These are phyloP conservation scores for Collybia nuda DNA, from an alignment of 768 basidiomycete species.

Conservation along the genomic window DNA sequence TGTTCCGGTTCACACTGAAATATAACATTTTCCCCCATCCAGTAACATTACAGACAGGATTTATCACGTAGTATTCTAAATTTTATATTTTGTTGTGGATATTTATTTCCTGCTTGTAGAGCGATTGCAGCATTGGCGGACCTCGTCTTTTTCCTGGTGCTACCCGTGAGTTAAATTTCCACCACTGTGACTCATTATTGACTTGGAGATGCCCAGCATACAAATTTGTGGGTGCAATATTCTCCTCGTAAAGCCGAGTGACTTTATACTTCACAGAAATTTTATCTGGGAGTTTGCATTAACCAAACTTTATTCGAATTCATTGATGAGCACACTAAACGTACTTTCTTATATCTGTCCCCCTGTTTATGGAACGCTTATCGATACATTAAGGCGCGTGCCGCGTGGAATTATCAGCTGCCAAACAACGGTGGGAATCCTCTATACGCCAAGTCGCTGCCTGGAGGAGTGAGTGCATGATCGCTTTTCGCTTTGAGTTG, in stretches of 20 bases:
- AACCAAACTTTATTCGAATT: conserved; percentile 28
- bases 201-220: conserved; percentile 13
- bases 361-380: too few relatives aligned
- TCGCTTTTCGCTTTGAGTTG: too few relatives aligned
- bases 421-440: too few relatives aligned
- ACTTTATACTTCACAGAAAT: conserved; percentile 14
- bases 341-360: too few relatives aligned
- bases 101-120: background rate
- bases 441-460: too few relatives aligned
- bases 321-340: too few relatives aligned
- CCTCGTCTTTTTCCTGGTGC: conserved; percentile 40
- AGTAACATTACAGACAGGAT: conserved; percentile 39
- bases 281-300: conserved; percentile 26
- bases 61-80: conserved; percentile 33
- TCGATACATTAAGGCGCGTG: too few relatives aligned
- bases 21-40: conserved; percentile 13
- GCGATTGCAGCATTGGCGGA: conserved; percentile 39
- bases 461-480: too few relatives aligned
- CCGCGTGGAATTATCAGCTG: too few relatives aligned
- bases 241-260: background rate
- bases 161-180: conserved; percentile 27
- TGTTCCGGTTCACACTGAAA: background rate
- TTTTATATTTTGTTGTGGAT: too few relatives aligned
- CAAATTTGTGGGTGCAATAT: conserved; percentile 17
- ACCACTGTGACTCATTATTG: background rate